phyloP scores from a whole-genome alignment of 2,329 filamentous ascomycete species.

The Scedosporium aurantiacum region DNA sequence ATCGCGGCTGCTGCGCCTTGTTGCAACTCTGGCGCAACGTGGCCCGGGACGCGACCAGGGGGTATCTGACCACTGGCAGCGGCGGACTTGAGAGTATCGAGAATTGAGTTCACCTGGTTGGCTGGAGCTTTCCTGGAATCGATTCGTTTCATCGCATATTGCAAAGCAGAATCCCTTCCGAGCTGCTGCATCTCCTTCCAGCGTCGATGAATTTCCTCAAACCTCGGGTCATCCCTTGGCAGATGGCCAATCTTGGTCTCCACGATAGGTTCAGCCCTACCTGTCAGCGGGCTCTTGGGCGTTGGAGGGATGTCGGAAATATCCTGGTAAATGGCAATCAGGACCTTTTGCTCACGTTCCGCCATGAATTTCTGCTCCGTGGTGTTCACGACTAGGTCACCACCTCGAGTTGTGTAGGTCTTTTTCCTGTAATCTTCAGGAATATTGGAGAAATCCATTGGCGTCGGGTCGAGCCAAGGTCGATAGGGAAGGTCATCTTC shows the following conservation, averaged over 20 bases:
- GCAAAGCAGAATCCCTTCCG: slow-evolving; percentile 30
- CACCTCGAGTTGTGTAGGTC: slow-evolving; percentile 44
- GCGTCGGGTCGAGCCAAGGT: slow-evolving; percentile 38
- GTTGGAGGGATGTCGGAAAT: slow-evolving; percentile 43
- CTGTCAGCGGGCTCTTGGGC: slow-evolving; percentile 40
- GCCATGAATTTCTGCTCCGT: slow-evolving; percentile 44
- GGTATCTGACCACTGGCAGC: neutral
- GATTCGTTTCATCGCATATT: slow-evolving; percentile 32
- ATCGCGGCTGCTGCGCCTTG: slow-evolving; percentile 7
- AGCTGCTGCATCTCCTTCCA: slow-evolving; percentile 35
- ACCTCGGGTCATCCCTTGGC: slow-evolving; percentile 27
- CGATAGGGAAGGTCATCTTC: slow-evolving; percentile 45
- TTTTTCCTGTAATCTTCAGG: slow-evolving; percentile 33
- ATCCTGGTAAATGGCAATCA: slow-evolving; percentile 50
- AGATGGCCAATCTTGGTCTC: slow-evolving; percentile 23
- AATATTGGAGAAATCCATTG: slow-evolving; percentile 35
- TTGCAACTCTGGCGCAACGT: neutral
- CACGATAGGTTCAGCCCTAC: slow-evolving; percentile 15
- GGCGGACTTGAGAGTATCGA: slow-evolving; percentile 14
- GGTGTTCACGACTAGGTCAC: slow-evolving; percentile 37
- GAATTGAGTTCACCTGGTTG: slow-evolving; percentile 28
- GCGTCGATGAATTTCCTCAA: slow-evolving; percentile 37
- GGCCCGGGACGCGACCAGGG: neutral
- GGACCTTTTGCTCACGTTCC: slow-evolving; percentile 45
- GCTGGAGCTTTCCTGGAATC: slow-evolving; percentile 24